Evolutionary conservation across 305 asterid species (phyloP), one percentile per base, ranked within the genome.

Genomic region (Coffea humblotiana): DNA sequence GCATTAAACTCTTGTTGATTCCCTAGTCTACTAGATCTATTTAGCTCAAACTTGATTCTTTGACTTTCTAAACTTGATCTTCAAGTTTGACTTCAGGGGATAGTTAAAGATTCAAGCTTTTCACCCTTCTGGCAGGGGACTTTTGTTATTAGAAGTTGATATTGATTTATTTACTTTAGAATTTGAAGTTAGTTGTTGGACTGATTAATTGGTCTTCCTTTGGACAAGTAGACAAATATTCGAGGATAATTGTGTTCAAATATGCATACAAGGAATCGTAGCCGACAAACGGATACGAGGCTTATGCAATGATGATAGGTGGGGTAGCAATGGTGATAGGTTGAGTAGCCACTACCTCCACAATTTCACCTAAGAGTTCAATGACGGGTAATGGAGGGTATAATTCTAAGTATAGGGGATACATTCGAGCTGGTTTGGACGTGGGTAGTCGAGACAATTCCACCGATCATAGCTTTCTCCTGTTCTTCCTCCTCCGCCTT

Each of bases 261-360:
- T 68, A 95, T 96, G 99, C 91, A 94, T 82, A 90, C 90, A 1
- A 88, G 95, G 85, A 92, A 92, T 80, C 88, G 97, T 68, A 88
- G 92, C 92, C 91, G 3, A 96, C 88, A 65, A 92, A 85, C 83
- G 96, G 95, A 60, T 90, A 88, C 89, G 87, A 97, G 92, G 80
- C 90, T 73, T 88, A 88, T 80, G 69, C 88, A 27, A 83, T 90
- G 92, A 93, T 92, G 80, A 81, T 88, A 87, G 89, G 90, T 48
- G 88, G 86, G 67, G 82, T 79, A 32, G 32, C 43, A 40, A 40
- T 40, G 43, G 43, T 40, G 43, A 3, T 40, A 5, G 43, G 6
- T 40, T 40, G 5, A 5, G 43, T 0, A 72, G 83, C 86, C 35
- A 77, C 87, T 52, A 84, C 90, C 56, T 85, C 97, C 11, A 83